phyloP scores from a whole-genome alignment of 495 filamentous ascomycete species.

The Poronia punctata region DNA sequence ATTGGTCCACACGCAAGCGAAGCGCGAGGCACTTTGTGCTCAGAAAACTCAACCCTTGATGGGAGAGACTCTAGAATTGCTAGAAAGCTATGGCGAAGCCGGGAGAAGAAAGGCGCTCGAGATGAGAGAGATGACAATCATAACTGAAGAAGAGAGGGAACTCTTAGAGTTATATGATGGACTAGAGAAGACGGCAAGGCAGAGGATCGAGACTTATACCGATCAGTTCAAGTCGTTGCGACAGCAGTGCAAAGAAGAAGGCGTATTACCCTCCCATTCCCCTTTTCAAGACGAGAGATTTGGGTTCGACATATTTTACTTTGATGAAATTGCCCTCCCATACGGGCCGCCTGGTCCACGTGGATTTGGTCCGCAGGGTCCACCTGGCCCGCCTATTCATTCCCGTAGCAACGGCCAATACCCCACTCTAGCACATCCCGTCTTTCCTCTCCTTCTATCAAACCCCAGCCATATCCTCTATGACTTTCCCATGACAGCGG shows the following conservation, averaged over 20 bases:
- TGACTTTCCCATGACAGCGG: constrained; percentile 17
- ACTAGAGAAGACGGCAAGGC: constrained; percentile 16
- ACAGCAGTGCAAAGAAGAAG: constrained; percentile 18
- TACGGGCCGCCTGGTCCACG: constrained; percentile 10
- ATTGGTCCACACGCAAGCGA: constrained; percentile 22
- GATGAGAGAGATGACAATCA: constrained; percentile 16
- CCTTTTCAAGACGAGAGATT: constrained; percentile 18
- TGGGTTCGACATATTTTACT: constrained; percentile 15
- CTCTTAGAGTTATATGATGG: constrained; percentile 19
- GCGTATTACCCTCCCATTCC: constrained; percentile 17
- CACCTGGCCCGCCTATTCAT: constrained; percentile 12
- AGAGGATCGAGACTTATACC: constrained; percentile 19
- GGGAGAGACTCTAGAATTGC: constrained; percentile 17
- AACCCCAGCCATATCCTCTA: constrained; percentile 23
- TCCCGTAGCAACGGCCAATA: constrained; percentile 17
- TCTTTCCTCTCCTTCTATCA: constrained; percentile 21
- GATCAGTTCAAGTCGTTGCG: constrained; percentile 12
- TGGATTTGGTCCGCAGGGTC: constrained; percentile 4
- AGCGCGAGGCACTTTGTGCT: constrained; percentile 19
- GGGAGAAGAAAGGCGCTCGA: constrained; percentile 23
- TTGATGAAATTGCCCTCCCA: constrained; percentile 20
- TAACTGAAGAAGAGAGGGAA: constrained; percentile 24
- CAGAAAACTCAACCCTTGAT: constrained; percentile 21
- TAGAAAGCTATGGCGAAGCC: constrained; percentile 21
- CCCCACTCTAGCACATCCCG: constrained; percentile 17